phyloP scores from a whole-genome alignment of 2,329 filamentous ascomycete species.

The Thielaviopsis musarum region DNA sequence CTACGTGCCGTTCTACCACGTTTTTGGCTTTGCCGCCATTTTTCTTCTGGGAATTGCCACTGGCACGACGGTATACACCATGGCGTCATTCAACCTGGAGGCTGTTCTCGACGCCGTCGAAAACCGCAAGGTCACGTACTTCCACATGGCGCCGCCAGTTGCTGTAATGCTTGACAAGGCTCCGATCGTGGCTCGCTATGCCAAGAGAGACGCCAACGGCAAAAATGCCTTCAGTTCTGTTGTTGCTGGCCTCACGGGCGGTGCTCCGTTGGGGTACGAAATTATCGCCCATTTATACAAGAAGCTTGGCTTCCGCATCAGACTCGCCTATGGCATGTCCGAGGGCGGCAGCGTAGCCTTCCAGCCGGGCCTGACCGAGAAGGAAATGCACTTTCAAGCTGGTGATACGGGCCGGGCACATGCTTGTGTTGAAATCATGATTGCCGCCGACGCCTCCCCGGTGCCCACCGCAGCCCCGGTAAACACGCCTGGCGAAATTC shows the following conservation, averaged over 20 bases:
- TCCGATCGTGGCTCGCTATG: constrained; percentile 45
- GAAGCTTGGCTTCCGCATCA: constrained; percentile 30
- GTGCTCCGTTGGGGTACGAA: constrained; percentile 43
- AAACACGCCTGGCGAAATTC: constrained; percentile 44
- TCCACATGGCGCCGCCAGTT: constrained; percentile 53
- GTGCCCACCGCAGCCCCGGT: constrained; percentile 15
- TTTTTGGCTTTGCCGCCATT: constrained; percentile 40
- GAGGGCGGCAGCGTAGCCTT: constrained; percentile 50
- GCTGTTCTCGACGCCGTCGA: constrained; percentile 45
- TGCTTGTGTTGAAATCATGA: constrained; percentile 47
- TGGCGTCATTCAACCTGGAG: constrained; percentile 53
- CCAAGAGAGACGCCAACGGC: constrained; percentile 25
- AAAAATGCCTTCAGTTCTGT: constrained; percentile 42
- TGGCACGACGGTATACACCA: constrained; percentile 45
- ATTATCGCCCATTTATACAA: constrained; percentile 43
- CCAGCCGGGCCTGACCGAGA: constrained; percentile 36
- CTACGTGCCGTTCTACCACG: constrained; percentile 56
- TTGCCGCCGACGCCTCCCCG: constrained; percentile 31
- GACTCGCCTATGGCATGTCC: constrained; percentile 60
- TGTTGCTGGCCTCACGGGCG: constrained; percentile 37
- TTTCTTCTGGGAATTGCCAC: constrained; percentile 37
- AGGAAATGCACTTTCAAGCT: constrained; percentile 26
- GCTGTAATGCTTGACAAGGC: constrained; percentile 54
- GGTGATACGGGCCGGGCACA: constrained; percentile 52
- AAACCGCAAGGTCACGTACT: constrained; percentile 44